Evolutionary conservation across 331 rosid genomes (phyloP).

Genomic region (Cydonia oblonga): DNA sequence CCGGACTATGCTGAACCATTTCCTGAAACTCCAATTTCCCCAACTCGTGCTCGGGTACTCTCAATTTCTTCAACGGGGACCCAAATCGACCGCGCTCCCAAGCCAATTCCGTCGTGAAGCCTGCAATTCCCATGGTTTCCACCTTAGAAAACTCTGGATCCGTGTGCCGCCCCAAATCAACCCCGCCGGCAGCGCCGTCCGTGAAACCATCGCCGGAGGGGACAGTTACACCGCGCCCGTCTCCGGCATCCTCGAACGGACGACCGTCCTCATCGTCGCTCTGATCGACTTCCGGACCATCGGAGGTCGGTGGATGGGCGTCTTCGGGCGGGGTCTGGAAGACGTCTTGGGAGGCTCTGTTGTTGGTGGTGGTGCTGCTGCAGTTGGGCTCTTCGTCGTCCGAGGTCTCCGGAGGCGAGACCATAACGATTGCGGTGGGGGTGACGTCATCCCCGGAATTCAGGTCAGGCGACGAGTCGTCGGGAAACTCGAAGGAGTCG

Average conservation of each 20-base stretch:
- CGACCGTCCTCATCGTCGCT: background rate
- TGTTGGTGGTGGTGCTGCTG: background rate
- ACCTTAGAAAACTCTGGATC: slow-evolving; percentile 20
- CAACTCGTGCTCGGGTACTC: slow-evolving; percentile 1
- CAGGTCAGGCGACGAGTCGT: slow-evolving; percentile 2
- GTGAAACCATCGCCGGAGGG: background rate
- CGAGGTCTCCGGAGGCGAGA: slow-evolving; percentile 15
- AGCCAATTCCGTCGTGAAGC: slow-evolving; percentile 7
- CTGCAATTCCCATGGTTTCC: background rate
- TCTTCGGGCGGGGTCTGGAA: slow-evolving; percentile 48
- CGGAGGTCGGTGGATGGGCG: slow-evolving; percentile 7
- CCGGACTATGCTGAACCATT: background rate
- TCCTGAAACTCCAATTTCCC: background rate
- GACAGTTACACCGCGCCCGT: background rate
- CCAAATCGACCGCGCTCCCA: background rate
- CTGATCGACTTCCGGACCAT: background rate
- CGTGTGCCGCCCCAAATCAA: slow-evolving; percentile 24
- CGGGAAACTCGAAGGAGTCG: background rate
- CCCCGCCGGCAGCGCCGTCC: background rate
- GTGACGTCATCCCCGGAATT: background rate
- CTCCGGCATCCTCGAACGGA: background rate
- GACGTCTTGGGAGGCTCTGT: slow-evolving; percentile 20
- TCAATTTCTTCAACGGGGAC: slow-evolving; percentile 21
- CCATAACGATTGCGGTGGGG: slow-evolving; percentile 18
- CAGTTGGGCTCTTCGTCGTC: background rate